Evolutionary conservation across 2,329 filamentous ascomycete genomes (phyloP), one percentile per base, ranked within the genome.

Genomic region (Camillea tinctor): DNA sequence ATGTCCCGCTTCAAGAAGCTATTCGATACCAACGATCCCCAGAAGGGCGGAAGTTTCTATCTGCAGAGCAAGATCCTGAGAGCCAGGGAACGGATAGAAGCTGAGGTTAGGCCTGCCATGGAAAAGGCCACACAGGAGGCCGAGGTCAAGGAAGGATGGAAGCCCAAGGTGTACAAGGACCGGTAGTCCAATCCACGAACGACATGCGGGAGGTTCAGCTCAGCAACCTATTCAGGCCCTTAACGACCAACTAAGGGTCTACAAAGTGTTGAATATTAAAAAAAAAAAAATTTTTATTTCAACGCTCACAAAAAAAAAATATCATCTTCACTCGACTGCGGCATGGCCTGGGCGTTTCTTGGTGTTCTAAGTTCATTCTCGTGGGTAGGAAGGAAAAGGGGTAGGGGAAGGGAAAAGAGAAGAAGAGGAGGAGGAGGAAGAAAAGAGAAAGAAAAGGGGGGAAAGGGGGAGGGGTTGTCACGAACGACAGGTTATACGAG

Each of bases 1-100:
- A 88, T 90, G 77, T 87, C 90, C 68, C 85, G 93, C 57, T 99
- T 98, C 83, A 98, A 98, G 85, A 88, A 89, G 66, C 80, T 99
- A 53, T 99, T 97, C 74, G 95, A 99, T 77, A 81, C 86, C 69
- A 99, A 99, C 79, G 91, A 99, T 66, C 94, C 95, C 11, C 84
- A 96, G 77, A 97, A 97, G 73, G 95, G 95, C 40, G 95, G 95
- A 56, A 97, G 93, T 71, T 99, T 99, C 78, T 99, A 99, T 77
- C 83, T 99, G 54, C 95, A 99, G 79, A 98, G 94, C 83, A 99
- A 99, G 80, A 87, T 99, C 58, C 79, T 98, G 68, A 84, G 95
- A 64, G 95, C 95, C 60, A 86, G 94, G 70, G 94, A 99, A 79
- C 83, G 95, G 65, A 90, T 99, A 78, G 94, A 98, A 80, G 84